These are phyloP conservation scores for Citrus hindsii DNA, from an alignment of 345 rosid species.

Conservation along the genomic window DNA sequence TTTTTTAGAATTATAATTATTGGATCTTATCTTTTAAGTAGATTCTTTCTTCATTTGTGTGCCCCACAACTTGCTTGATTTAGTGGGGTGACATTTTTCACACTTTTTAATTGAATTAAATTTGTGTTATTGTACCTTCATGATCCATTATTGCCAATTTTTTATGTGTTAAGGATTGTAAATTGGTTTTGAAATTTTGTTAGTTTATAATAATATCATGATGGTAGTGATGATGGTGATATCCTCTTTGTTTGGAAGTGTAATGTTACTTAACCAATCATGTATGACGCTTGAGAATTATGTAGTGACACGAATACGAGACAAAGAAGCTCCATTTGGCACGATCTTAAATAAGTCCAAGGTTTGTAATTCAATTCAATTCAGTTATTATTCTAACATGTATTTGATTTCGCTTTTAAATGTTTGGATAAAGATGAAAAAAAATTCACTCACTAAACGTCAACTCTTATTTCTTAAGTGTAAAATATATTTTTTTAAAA, in stretches of 20 bases:
- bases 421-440: too few relatives aligned
- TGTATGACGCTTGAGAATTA: neutral
- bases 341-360: neutral
- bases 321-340: neutral
- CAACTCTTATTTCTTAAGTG: too few relatives aligned
- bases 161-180: neutral
- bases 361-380: too few relatives aligned
- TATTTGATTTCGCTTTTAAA: too few relatives aligned
- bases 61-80: conserved; percentile 1
- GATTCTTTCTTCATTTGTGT: conserved; percentile 2
- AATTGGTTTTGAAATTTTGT: neutral
- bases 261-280: neutral
- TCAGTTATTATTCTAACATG: too few relatives aligned
- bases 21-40: neutral
- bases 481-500: too few relatives aligned
- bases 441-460: too few relatives aligned
- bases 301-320: neutral
- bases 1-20: neutral
- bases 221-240: neutral
- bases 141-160: neutral
- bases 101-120: neutral
- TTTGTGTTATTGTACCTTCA: neutral
- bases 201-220: neutral
- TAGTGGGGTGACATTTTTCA: neutral
- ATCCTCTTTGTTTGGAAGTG: neutral